Base-by-base conservation (phyloP, 106 monocot species). In the Dioscorea dumetorum region DNA sequence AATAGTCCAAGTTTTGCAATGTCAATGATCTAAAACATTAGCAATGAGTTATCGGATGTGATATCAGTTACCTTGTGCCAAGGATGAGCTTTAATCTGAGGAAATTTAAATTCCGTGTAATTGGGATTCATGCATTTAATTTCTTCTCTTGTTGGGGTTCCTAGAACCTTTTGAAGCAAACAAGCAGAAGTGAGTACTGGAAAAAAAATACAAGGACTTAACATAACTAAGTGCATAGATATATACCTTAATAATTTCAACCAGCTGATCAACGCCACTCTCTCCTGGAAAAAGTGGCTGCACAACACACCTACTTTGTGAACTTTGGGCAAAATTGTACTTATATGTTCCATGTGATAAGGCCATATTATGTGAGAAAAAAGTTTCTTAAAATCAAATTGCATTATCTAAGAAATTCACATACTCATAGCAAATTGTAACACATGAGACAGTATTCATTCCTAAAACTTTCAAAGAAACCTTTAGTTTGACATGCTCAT, bases 221-320 rank as follows among this genome's bases (percentile, higher is more conserved):
- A 51, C 19, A 22, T 0, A 53, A 11, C 28, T 10, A 32, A 16
- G 5, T 19, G 20, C 41, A 19, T 22, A n/a, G 24, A 57, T 48
- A 21, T 2, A 53, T 9, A 87, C 86, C 86, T 87, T 87, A 23
- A 87, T 79, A 67, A 87, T 82, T 67, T 82, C 82, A 62, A 87
- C 86, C 9, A 87, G 74, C 70, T 87, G 86, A 56, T 79, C 82
- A 41, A 82, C 82, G 50, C 76, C 71, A 41, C 77, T 87, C 41
- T 87, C 86, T n/a, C 86, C 86, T 64, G 86, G 86, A 77, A 87
- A 87, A n/a, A 82, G 50, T 72, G 86, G 82, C 86, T 87, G 76
- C 69, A 82, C 2, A 66, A 67, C 13, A 23, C 20, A 23, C 20
- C 32, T 0, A 57, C 31, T 66, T 24, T 22, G 48, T 22, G 66